Evolutionary conservation across 179 eudicot genomes (phyloP).

Genomic region (Amaranthus tricolor): DNA sequence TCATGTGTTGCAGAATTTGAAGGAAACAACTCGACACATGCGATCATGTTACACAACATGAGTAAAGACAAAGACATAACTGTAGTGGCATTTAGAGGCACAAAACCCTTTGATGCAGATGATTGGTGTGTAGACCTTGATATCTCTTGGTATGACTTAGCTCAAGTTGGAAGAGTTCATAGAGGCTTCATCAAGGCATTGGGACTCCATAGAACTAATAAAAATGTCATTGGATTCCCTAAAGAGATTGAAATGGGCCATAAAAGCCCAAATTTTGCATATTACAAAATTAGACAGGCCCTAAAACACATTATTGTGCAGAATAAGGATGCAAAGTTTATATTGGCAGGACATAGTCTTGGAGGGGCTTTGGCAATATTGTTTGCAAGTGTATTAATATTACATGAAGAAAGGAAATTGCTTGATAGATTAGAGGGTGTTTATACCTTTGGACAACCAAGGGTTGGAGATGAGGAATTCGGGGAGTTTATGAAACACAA

Average conservation of each 20-base stretch:
- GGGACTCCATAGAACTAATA: slow-evolving; percentile 38
- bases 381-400: slow-evolving; percentile 33
- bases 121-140: slow-evolving; percentile 47
- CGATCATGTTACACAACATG: slow-evolving; percentile 36
- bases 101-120: slow-evolving; percentile 38
- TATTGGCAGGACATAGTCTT: slow-evolving; percentile 52
- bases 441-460: slow-evolving; percentile 60
- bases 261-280: slow-evolving; percentile 28
- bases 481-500: slow-evolving; percentile 48
- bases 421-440: slow-evolving; percentile 44
- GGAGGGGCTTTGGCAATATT: slow-evolving; percentile 60
- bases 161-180: slow-evolving; percentile 43
- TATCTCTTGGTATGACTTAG: slow-evolving; percentile 44
- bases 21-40: slow-evolving; percentile 31
- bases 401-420: slow-evolving; percentile 43
- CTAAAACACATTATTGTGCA: slow-evolving; percentile 24
- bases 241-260: slow-evolving; percentile 27
- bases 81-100: slow-evolving; percentile 50
- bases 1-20: slow-evolving; percentile 26
- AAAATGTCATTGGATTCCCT: slow-evolving; percentile 26
- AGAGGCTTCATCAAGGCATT: slow-evolving; percentile 53
- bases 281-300: slow-evolving; percentile 38
- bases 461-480: slow-evolving; percentile 49
- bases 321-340: slow-evolving; percentile 35
- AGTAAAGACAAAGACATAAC: slow-evolving; percentile 25